These are phyloP conservation scores for Colletotrichum filicis DNA, from an alignment of 2,329 filamentous ascomycete genomes.

Conservation along the genomic window DNA sequence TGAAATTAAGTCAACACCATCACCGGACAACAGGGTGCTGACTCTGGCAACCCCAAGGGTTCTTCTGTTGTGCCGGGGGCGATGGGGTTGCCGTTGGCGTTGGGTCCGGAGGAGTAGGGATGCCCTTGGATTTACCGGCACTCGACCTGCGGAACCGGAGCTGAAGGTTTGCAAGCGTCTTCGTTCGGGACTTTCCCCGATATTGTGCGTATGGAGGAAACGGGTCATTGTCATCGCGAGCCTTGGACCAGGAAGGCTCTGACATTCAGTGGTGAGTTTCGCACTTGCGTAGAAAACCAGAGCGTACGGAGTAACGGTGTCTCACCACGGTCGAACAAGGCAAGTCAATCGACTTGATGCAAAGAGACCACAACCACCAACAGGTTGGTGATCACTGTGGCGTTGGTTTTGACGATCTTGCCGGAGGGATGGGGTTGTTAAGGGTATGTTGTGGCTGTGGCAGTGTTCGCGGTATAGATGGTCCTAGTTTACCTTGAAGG, in stretches of 20 bases:
- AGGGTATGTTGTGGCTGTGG: background rate
- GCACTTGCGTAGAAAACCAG: no score
- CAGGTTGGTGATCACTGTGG: background rate
- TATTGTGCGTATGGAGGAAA: no score
- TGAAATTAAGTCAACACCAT: slow-evolving; percentile 32
- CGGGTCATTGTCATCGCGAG: background rate
- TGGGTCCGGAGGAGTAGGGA: slow-evolving; percentile 7
- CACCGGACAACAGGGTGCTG: background rate
- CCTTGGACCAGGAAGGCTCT: background rate
- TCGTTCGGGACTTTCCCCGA: background rate
- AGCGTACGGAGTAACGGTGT: background rate
- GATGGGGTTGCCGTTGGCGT: background rate
- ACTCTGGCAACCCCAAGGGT: background rate
- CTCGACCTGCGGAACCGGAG: slow-evolving; percentile 16
- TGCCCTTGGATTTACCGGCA: slow-evolving; percentile 11
- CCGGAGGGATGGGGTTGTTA: background rate
- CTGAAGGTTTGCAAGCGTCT: background rate
- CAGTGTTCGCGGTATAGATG: background rate
- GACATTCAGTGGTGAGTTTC: background rate
- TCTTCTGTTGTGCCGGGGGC: background rate
- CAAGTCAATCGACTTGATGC: background rate
- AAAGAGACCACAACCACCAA: background rate
- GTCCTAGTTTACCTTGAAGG: background rate
- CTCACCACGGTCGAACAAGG: background rate
- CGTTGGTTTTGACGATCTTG: background rate